Evolutionary conservation across 768 basidiomycete species (phyloP), one percentile per base, ranked within the genome.

Genomic region (Trametes cingulata): DNA sequence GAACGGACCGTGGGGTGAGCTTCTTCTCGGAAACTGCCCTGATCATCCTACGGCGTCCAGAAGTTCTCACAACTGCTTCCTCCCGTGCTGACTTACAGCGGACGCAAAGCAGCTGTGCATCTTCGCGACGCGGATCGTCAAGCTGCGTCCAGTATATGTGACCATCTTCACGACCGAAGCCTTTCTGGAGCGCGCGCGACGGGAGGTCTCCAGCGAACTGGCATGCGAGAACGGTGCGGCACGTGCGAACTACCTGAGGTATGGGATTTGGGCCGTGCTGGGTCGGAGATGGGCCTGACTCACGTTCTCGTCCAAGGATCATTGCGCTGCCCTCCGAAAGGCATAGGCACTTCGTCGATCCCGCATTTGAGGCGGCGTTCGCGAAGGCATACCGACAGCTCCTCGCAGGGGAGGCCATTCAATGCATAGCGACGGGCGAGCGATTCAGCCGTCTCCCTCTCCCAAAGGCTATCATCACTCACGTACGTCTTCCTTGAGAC

Each of bases 151-250:
- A 10, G 33, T 50, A 17, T 7, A 40, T 24, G 47, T 61, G 27
- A 61, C 59, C 39, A 36, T 61, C 1, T 54, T 54, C 29, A 49
- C 52, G 19, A 46, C 22, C 35, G 59, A 24, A 12, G 17, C 22
- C 9, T 33, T 36, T 43, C 35, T 49, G n/a, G 52, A 61, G 17
- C 52, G 59, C 20, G 59, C 53, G 3, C 24, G 25, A 14, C 43
- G 47, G 19, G 59, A 61, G 25, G 24, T 61, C 39, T 22, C 46
- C 39, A 49, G 59, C 47, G 53, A 61, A 40, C 53, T 61, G n/a
- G 53, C 41, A 25, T 15, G 43, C 14, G 45, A 36, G 13, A 33
- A 33, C 29, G 29, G 29, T 33, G 35, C 27, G 15, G 20, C 17
- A 19, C 42, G 37, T 35, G 47, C 22, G 37, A n/a, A 6, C 17